Conservation (phyloP, 768 basidiomycete species). For the Pulveroboletus sp. region DNA sequence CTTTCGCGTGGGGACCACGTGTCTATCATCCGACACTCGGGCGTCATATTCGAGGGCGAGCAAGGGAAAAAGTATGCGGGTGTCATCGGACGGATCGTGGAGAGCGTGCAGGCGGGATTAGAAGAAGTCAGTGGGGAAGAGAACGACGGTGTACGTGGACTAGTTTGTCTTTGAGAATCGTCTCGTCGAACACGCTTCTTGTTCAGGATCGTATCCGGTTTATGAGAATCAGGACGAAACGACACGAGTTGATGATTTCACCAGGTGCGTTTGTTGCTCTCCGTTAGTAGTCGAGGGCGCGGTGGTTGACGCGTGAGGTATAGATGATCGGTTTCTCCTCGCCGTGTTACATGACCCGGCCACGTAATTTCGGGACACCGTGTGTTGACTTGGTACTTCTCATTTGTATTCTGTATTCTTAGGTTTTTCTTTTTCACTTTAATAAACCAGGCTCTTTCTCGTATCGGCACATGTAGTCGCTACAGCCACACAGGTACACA, state of each 20-base stretch:
- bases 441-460: slow-evolving; percentile 6
- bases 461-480: not conserved
- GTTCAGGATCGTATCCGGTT: slow-evolving; percentile 79
- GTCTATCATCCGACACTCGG: slow-evolving; percentile 80
- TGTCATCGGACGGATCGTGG: slow-evolving; percentile 70
- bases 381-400: not conserved
- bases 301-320: not conserved
- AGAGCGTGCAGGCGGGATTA: slow-evolving; percentile 70
- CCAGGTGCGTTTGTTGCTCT: slow-evolving; percentile 54
- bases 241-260: slow-evolving; percentile 92
- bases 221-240: slow-evolving; percentile 85
- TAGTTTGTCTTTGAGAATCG: not conserved
- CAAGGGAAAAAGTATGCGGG: slow-evolving; percentile 72
- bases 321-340: slow-evolving; percentile 76
- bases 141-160: slow-evolving; percentile 48
- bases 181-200: not conserved
- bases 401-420: slow-evolving; percentile 11
- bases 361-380: slow-evolving; percentile 24
- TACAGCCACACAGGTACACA: slow-evolving; percentile 6
- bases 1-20: slow-evolving; percentile 67
- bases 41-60: slow-evolving; percentile 82
- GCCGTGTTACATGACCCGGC: slow-evolving; percentile 81
- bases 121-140: slow-evolving; percentile 69
- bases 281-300: not conserved
- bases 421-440: slow-evolving; percentile 1